phyloP scores from a whole-genome alignment of 2,329 filamentous ascomycete species.

The Cordyceps javanica region DNA sequence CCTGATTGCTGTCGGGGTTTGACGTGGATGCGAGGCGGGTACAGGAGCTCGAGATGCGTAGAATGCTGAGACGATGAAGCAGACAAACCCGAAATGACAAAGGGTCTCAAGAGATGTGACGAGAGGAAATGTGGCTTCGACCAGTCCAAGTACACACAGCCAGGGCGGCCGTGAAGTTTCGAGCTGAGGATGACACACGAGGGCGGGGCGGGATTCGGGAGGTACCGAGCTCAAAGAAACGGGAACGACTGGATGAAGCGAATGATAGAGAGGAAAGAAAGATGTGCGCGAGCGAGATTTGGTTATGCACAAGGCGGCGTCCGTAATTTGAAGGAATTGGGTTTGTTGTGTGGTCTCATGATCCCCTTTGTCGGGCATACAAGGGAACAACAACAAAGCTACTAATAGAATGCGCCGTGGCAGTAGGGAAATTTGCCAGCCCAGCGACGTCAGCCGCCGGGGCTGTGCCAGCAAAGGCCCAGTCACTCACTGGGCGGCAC shows the following conservation, averaged over 20 bases:
- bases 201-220: not conserved
- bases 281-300: not conserved
- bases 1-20: not conserved
- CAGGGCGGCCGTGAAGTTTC: not conserved
- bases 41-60: not conserved
- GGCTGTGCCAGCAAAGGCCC: conserved; percentile 7
- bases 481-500: not conserved
- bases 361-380: not conserved
- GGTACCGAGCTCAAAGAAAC: not conserved
- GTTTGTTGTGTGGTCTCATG: not conserved
- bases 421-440: not conserved
- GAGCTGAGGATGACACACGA: not conserved
- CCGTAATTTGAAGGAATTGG: not conserved
- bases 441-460: conserved; percentile 11
- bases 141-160: not conserved
- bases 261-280: not conserved
- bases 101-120: not conserved
- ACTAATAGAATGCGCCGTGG: not conserved
- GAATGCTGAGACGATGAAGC: not conserved
- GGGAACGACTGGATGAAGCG: not conserved
- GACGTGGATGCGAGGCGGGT: not conserved
- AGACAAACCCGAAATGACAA: no score
- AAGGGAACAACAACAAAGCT: not conserved
- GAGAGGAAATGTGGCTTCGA: not conserved
- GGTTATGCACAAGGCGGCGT: not conserved